Percentiles rank a stretch among this genome's conserved stretches.
Evolutionary conservation across 2,329 filamentous ascomycete genomes (phyloP).

Genomic region (Pseudopyricularia cyperi): DNA sequence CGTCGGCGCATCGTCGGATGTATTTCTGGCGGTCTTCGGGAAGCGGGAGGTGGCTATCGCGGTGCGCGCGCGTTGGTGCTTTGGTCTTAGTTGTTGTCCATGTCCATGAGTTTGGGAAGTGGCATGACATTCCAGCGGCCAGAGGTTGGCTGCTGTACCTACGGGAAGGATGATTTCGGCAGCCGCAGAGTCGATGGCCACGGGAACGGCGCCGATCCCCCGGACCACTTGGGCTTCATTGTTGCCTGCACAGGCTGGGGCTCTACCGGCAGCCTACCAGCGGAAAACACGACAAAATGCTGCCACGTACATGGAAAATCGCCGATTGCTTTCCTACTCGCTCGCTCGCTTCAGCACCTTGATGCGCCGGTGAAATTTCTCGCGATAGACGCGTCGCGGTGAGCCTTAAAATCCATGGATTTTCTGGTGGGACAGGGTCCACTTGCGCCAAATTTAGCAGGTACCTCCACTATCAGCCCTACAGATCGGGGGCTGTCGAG

Average conservation of each 20-base stretch:
- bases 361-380: not conserved
- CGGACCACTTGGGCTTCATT: slow-evolving; percentile 38
- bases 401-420: not conserved
- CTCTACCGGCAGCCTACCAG: not conserved
- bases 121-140: slow-evolving; percentile 1
- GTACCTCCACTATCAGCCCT: no score
- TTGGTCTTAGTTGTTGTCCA: not conserved
- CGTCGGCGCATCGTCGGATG: slow-evolving; percentile 68
- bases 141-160: slow-evolving; percentile 16
- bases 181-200: slow-evolving; percentile 66
- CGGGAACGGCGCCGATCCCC: no score
- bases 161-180: slow-evolving; percentile 64
- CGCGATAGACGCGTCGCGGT: not conserved
- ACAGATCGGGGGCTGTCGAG: no score
- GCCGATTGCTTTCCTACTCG: not conserved
- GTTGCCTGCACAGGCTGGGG: slow-evolving; percentile 3
- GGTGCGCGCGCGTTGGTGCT: not conserved
- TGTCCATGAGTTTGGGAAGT: not conserved
- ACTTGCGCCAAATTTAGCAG: no score
- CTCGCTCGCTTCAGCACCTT: not conserved
- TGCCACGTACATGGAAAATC: not conserved
- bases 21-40: slow-evolving; percentile 40
- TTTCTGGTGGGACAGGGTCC: not conserved
- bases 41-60: slow-evolving; percentile 36
- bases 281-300: no score